These are phyloP conservation scores for Fusarium tricinctum DNA, from an alignment of 2,329 filamentous ascomycete genomes.

Conservation along the genomic window DNA sequence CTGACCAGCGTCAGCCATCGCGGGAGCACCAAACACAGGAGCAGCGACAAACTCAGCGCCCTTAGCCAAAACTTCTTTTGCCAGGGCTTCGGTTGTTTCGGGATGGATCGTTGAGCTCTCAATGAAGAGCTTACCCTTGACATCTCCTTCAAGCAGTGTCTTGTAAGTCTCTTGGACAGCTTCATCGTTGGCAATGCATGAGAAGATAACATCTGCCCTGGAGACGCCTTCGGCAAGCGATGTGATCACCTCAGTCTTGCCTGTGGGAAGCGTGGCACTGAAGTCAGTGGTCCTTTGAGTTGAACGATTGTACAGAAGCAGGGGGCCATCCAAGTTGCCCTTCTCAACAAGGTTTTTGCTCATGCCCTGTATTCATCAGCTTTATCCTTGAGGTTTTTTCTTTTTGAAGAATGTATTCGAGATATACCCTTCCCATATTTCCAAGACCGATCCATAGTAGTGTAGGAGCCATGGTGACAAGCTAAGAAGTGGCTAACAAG, in stretches of 20 bases:
- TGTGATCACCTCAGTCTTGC: conserved; percentile 74
- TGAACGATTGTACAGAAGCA: conserved; percentile 87
- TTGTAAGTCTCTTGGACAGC: conserved; percentile 75
- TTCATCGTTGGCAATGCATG: conserved; percentile 82
- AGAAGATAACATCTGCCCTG: conserved; percentile 83
- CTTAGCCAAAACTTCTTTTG: conserved; percentile 67
- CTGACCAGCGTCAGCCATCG: conserved; percentile 77
- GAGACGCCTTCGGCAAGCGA: conserved; percentile 76
- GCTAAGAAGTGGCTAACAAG: neutral
- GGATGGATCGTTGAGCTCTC: conserved; percentile 93
- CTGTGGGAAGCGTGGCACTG: conserved; percentile 69
- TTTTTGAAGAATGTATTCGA: neutral
- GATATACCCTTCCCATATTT: conserved; percentile 84
- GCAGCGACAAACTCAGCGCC: conserved; percentile 82
- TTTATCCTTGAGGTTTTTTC: neutral
- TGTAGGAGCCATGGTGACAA: conserved; percentile 66
- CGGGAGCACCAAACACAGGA: conserved; percentile 78
- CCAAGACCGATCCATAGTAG: conserved; percentile 86
- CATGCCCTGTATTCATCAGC: conserved; percentile 75
- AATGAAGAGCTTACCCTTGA: conserved; percentile 82
- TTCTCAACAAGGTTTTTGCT: conserved; percentile 86
- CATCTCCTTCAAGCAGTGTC: conserved; percentile 65
- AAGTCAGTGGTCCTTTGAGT: conserved; percentile 74
- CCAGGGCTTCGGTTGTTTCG: conserved; percentile 78
- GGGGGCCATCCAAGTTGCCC: conserved; percentile 75